Evolutionary conservation across 345 rosid genomes (phyloP), one percentile per base, ranked within the genome.

Genomic region (Syzygium jambos): DNA sequence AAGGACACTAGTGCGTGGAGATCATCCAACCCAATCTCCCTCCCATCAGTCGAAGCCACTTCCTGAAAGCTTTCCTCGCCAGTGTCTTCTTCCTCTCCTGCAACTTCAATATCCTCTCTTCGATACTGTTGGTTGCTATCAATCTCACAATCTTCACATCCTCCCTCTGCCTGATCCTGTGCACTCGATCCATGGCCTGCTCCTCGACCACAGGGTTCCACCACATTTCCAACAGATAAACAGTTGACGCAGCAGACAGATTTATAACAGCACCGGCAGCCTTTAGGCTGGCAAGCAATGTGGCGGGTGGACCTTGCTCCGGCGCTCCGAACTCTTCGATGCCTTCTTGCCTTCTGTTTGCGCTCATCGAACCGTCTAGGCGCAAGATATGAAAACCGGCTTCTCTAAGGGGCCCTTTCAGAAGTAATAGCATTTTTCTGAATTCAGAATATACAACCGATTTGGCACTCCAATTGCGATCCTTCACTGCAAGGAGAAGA

Each of bases 121-220:
- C 96, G 3, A 97, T 97, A 92, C 94, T 93, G 90, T 94, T 91
- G 59, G 91, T 91, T 34, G 92, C 94, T 85, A 97, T 93, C 93
- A 97, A 90, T 92, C 96, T 95, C 61, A 94, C 92, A 80, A 93
- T 89, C 84, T 90, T 94, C 13, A 96, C 97, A 82, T 95, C 91
- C 55, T 94, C 91, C 54, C 87, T 93, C 91, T 94, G 98, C 51
- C 99, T 94, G 23, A 96, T 95, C 84, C 97, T 90, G 87, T 95
- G 97, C 57, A 97, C 94, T 82, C 95, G 92, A 85, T 97, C 97
- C 96, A 43, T 94, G 1, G 98, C 99, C 88, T 93, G 98, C 85
- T 96, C 98, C 92, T 97, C 95, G 53, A 93, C 92, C 12, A 95
- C 95, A 51, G 97, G 96, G 90, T 97, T 97, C 98, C 98, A 97